phyloP scores from a whole-genome alignment of 768 basidiomycete species.

The Suillus subalutaceus region DNA sequence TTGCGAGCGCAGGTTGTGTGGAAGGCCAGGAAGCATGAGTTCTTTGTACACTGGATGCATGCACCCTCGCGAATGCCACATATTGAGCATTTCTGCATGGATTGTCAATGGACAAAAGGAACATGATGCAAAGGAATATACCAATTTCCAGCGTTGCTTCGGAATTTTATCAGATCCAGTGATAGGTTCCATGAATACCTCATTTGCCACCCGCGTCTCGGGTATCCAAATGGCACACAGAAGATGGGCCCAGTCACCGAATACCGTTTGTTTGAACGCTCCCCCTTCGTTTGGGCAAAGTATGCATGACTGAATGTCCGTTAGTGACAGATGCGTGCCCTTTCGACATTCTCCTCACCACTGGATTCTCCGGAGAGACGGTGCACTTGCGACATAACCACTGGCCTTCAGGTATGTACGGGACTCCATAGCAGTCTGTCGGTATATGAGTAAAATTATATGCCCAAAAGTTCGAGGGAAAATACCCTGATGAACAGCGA shows the following conservation, averaged over 20 bases:
- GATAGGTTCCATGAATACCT: constrained; percentile 98
- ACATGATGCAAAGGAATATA: constrained; percentile 41
- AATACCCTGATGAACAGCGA: constrained; percentile 98
- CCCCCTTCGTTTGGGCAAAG: constrained; percentile 97
- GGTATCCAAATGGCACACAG: constrained; percentile 98
- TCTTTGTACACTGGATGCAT: constrained; percentile 94
- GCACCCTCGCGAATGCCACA: constrained; percentile 72
- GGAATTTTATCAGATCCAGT: constrained; percentile 86
- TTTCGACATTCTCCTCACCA: constrained; percentile 54
- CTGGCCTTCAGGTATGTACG: constrained; percentile 99
- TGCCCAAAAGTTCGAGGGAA: background rate
- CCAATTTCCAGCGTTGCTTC: constrained; percentile 93
- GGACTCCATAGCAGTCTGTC: constrained; percentile 96
- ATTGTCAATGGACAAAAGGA: constrained; percentile 14
- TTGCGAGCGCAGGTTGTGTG: constrained; percentile 94
- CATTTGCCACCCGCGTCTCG: constrained; percentile 89
- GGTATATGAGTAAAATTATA: constrained; percentile 4
- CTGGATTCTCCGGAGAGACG: constrained; percentile 94
- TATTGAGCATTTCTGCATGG: constrained; percentile 58
- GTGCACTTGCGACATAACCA: constrained; percentile 99
- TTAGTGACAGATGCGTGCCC: background rate
- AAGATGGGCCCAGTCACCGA: constrained; percentile 94
- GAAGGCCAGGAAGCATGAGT: constrained; percentile 89
- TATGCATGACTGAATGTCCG: constrained; percentile 73
- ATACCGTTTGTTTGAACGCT: constrained; percentile 95